Evolutionary conservation across 768 basidiomycete species (phyloP).

Genomic region (Tulasnella sp.): DNA sequence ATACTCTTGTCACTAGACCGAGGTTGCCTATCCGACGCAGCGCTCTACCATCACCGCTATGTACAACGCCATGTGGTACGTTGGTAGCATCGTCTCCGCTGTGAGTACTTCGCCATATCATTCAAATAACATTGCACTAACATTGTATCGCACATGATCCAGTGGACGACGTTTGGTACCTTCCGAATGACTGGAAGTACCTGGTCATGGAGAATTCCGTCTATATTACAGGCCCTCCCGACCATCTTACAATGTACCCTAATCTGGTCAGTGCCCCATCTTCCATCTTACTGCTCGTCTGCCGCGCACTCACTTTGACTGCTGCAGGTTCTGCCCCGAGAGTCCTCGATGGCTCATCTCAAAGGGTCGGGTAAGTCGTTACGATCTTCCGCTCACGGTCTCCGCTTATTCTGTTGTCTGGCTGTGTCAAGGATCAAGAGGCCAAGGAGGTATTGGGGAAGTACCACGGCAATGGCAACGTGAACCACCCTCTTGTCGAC

Average conservation of each 20-base stretch:
- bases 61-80: slow-evolving; percentile 61
- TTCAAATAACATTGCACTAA: not conserved
- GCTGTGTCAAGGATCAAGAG: slow-evolving; percentile 31
- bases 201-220: slow-evolving; percentile 38
- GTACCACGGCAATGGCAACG: slow-evolving; percentile 56
- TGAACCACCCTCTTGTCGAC: slow-evolving; percentile 45
- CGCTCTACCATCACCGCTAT: slow-evolving; percentile 2
- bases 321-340: slow-evolving; percentile 41
- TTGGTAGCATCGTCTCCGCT: slow-evolving; percentile 45
- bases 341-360: slow-evolving; percentile 57
- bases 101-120: not conserved
- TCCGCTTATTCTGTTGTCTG: not conserved
- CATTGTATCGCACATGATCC: not conserved
- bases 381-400: not conserved
- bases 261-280: slow-evolving; percentile 30
- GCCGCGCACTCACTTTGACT: not conserved
- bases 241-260: slow-evolving; percentile 44
- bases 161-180: slow-evolving; percentile 37
- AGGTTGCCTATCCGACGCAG: slow-evolving; percentile 55
- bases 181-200: slow-evolving; percentile 25
- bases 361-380: slow-evolving; percentile 21
- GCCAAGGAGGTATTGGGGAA: slow-evolving; percentile 51
- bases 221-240: slow-evolving; percentile 46
- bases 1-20: not conserved
- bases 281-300: not conserved